These are phyloP conservation scores for Eucalyptus shirleyi DNA, from an alignment of 345 rosid genomes.

Conservation along the genomic window DNA sequence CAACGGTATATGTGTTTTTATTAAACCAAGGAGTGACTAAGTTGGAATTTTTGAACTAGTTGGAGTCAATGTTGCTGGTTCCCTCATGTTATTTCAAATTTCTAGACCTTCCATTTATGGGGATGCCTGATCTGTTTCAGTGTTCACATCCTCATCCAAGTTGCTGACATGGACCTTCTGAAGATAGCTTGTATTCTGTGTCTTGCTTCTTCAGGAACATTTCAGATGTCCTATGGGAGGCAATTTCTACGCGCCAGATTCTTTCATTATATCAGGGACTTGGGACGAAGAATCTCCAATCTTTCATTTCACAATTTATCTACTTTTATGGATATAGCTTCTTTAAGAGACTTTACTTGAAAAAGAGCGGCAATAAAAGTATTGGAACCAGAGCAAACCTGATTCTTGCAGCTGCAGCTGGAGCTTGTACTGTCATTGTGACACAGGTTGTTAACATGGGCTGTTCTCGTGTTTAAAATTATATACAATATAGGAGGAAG, in stretches of 20 bases:
- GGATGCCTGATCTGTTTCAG: neutral
- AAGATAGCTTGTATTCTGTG: neutral
- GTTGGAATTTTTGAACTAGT: neutral
- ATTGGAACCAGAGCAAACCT: conserved; percentile 77
- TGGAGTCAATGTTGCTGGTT: neutral
- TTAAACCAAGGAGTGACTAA: neutral
- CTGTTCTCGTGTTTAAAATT: neutral
- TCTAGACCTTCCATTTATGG: neutral
- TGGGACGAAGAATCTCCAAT: conserved; percentile 68
- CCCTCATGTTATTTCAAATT: neutral
- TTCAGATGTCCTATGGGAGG: conserved; percentile 70
- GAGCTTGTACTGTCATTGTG: conserved; percentile 65
- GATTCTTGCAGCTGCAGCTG: conserved; percentile 84
- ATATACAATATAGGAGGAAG: neutral
- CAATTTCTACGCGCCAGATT: conserved; percentile 36
- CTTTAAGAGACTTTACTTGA: conserved; percentile 65
- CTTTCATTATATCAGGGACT: conserved; percentile 69
- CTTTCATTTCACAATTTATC: conserved; percentile 60
- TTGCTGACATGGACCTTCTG: neutral
- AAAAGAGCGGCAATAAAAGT: conserved; percentile 57
- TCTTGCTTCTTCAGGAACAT: conserved; percentile 22
- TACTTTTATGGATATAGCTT: conserved; percentile 82
- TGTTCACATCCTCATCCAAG: neutral
- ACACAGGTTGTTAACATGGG: conserved; percentile 35
- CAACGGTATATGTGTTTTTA: neutral